A percentile compares a stretch with the other conserved stretches of the same genome.
phyloP scores from a whole-genome alignment of 192 early-diverging fungal genomes.

The Coemansia sp. region DNA sequence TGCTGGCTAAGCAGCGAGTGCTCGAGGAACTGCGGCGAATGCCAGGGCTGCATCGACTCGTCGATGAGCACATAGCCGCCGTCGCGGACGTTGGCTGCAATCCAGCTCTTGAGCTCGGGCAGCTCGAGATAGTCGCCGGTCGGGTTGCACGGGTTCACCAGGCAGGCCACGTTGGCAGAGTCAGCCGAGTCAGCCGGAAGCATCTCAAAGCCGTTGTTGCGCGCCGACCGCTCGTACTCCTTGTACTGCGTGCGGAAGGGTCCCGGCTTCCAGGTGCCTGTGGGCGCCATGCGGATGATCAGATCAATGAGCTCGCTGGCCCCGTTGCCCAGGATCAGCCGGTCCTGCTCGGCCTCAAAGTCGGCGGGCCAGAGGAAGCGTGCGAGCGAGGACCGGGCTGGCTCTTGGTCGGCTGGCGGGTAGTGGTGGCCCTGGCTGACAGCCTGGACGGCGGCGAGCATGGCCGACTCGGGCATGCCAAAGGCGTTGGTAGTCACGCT shows the following conservation, averaged over 20 bases:
- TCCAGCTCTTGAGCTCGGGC: conserved; percentile 70
- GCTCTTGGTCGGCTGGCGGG: conserved; percentile 88
- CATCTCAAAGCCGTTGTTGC: conserved; percentile 66
- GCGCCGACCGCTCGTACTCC: conserved; percentile 84
- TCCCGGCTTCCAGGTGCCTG: conserved; percentile 79
- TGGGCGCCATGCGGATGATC: conserved; percentile 70
- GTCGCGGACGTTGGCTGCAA: conserved; percentile 67
- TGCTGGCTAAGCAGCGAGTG: conserved; percentile 79
- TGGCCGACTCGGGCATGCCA: conserved; percentile 71
- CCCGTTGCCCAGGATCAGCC: conserved; percentile 81
- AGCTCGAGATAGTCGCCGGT: conserved; percentile 82
- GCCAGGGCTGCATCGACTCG: conserved; percentile 96
- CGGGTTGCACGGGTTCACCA: conserved; percentile 92
- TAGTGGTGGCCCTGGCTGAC: conserved; percentile 77
- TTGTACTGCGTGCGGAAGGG: conserved; percentile 85
- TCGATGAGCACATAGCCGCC: conserved; percentile 81
- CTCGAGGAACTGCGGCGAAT: conserved; percentile 69
- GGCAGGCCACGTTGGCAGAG: conserved; percentile 68
- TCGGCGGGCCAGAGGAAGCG: conserved; percentile 72
- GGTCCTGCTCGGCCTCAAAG: conserved; percentile 54
- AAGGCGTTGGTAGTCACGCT: conserved; percentile 87
- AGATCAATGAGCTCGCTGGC: conserved; percentile 89
- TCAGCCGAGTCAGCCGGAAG: conserved; percentile 55
- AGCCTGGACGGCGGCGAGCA: conserved; percentile 65
- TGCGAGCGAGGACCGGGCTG: conserved; percentile 76